Evolutionary conservation across 2,329 filamentous ascomycete genomes (phyloP).

Genomic region (Penicillium janthinellum): DNA sequence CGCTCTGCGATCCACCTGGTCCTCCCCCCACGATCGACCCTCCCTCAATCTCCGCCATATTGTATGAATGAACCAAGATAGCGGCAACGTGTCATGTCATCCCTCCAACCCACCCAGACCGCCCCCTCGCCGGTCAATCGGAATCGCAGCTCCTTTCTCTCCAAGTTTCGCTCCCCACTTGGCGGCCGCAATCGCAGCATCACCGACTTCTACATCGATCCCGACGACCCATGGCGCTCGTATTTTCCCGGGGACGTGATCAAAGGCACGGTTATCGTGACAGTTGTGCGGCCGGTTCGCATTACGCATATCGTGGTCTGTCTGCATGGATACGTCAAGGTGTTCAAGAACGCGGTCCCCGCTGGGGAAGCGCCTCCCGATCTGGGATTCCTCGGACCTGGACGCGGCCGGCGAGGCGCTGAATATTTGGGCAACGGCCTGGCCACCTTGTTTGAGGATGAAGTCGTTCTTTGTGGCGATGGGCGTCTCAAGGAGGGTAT

Average conservation of each 20-base stretch:
- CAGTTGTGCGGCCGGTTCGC: slow-evolving; percentile 61
- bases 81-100: slow-evolving; percentile 44
- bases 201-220: slow-evolving; percentile 63
- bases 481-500: slow-evolving; percentile 64
- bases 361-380: slow-evolving; percentile 56
- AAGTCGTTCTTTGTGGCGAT: slow-evolving; percentile 65
- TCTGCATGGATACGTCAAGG: slow-evolving; percentile 66
- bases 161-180: slow-evolving; percentile 60
- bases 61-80: slow-evolving; percentile 39
- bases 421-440: slow-evolving; percentile 67
- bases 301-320: slow-evolving; percentile 66
- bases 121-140: slow-evolving; percentile 42
- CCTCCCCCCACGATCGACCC: slow-evolving; percentile 13
- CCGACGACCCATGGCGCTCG: slow-evolving; percentile 63
- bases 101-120: slow-evolving; percentile 38
- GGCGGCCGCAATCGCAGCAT: slow-evolving; percentile 56
- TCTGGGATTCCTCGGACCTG: slow-evolving; percentile 54
- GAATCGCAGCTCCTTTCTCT: slow-evolving; percentile 50
- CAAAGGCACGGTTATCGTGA: slow-evolving; percentile 61
- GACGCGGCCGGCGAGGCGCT: slow-evolving; percentile 54
- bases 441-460: slow-evolving; percentile 66
- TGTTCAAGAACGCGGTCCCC: slow-evolving; percentile 63
- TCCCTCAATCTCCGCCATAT: slow-evolving; percentile 15
- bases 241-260: slow-evolving; percentile 65
- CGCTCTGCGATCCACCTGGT: slow-evolving; percentile 4